A percentile compares a stretch with the other conserved stretches of the same genome.
phyloP scores from a whole-genome alignment of 2,329 filamentous ascomycete species.

The Pseudophaeomoniella oleicola region DNA sequence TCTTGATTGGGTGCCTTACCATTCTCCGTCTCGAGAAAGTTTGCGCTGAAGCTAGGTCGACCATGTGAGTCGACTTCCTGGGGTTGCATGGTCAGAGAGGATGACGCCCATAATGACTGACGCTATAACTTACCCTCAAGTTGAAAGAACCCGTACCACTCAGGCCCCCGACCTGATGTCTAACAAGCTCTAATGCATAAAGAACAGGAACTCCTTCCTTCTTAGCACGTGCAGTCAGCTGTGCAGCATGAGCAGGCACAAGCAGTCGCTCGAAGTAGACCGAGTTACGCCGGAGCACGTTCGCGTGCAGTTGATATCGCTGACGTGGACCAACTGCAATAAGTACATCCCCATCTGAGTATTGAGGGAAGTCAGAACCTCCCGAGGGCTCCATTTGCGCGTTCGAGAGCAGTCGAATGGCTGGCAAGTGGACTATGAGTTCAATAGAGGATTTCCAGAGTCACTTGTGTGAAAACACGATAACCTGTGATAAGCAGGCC shows the following conservation, averaged over 20 bases:
- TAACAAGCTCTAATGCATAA: conserved; percentile 12
- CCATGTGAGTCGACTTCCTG: conserved; percentile 1
- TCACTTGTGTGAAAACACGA: too few relatives aligned
- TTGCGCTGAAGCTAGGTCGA: neutral
- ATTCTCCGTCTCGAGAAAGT: conserved; percentile 17
- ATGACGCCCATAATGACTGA: neutral
- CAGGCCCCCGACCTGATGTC: neutral
- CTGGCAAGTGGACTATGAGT: too few relatives aligned
- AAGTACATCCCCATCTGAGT: conserved; percentile 23
- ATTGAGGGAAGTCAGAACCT: conserved; percentile 18
- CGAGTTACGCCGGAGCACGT: conserved; percentile 12
- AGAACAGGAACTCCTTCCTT: conserved; percentile 11
- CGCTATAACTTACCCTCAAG: conserved; percentile 4
- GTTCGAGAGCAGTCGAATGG: neutral
- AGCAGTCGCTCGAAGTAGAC: conserved; percentile 11
- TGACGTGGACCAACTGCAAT: conserved; percentile 20
- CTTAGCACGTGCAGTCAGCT: conserved; percentile 15
- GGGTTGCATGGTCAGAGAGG: neutral
- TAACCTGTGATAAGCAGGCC: too few relatives aligned
- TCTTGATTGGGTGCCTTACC: conserved; percentile 11
- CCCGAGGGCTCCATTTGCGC: conserved; percentile 9
- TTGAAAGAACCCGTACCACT: conserved; percentile 6
- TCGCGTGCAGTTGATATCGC: conserved; percentile 24
- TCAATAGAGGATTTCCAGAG: too few relatives aligned
- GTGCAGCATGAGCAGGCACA: conserved; percentile 11